phyloP scores from a whole-genome alignment of 2,329 filamentous ascomycete genomes.

The Hypomyces perniciosus region DNA sequence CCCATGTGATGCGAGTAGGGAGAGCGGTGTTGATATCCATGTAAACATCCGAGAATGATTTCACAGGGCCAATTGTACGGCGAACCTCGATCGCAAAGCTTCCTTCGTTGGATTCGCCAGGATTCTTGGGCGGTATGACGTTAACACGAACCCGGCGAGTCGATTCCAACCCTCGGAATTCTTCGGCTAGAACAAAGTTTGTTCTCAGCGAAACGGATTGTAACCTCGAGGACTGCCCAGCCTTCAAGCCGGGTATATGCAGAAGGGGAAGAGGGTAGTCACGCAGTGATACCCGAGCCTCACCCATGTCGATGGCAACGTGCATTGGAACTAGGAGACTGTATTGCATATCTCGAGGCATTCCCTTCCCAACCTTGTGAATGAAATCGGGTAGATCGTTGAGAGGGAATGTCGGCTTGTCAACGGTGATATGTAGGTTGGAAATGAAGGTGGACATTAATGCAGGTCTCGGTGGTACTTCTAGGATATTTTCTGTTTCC shows the following conservation, averaged over 20 bases:
- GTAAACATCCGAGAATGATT: constrained; percentile 89
- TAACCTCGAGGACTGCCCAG: constrained; percentile 70
- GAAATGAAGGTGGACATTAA: constrained; percentile 75
- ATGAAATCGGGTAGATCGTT: constrained; percentile 77
- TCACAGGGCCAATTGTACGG: constrained; percentile 88
- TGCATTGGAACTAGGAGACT: constrained; percentile 85
- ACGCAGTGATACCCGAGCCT: constrained; percentile 76
- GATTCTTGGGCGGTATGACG: constrained; percentile 65
- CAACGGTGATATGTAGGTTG: constrained; percentile 77
- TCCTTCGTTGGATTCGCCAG: constrained; percentile 48
- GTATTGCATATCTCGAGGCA: constrained; percentile 88
- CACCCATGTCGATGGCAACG: constrained; percentile 82
- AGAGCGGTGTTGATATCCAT: constrained; percentile 90
- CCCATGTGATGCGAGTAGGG: constrained; percentile 93
- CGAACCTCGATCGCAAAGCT: constrained; percentile 81
- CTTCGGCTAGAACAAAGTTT: constrained; percentile 94
- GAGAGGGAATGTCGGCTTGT: constrained; percentile 88
- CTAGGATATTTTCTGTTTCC: constrained; percentile 77
- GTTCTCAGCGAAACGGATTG: constrained; percentile 79
- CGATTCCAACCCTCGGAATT: constrained; percentile 76
- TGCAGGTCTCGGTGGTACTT: constrained; percentile 77
- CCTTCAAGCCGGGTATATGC: constrained; percentile 78
- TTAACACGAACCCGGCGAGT: constrained; percentile 75
- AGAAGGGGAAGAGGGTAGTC: constrained; percentile 92
- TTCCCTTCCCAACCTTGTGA: constrained; percentile 88